Evolutionary conservation across 306 rosid species (phyloP).

Genomic region (Nissolia schottii): DNA sequence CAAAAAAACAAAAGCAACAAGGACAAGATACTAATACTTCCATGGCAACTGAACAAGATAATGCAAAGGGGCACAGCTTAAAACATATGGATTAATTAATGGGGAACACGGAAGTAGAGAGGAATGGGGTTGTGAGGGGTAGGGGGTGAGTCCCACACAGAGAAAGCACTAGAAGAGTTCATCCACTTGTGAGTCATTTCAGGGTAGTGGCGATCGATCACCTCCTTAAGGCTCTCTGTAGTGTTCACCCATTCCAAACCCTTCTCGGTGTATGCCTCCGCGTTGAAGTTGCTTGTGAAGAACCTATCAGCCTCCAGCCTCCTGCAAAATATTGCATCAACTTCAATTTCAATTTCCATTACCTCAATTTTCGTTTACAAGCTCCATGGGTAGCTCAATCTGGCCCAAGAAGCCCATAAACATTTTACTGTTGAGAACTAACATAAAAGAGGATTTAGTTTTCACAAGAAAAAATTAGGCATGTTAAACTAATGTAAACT

Average conservation of each 20-base stretch:
- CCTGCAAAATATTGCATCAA: conserved; percentile 19
- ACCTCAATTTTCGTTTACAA: not conserved
- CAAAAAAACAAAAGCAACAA: not conserved
- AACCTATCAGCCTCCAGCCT: conserved; percentile 61
- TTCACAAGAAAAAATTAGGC: too few species aligned
- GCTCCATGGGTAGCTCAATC: too few species aligned
- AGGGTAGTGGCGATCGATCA: conserved; percentile 49
- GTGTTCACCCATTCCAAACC: conserved; percentile 59
- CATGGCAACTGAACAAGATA: too few species aligned
- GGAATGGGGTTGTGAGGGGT: conserved; percentile 34
- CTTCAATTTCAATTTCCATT: not conserved
- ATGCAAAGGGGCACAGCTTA: too few species aligned
- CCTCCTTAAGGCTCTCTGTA: conserved; percentile 54
- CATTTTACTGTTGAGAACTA: not conserved
- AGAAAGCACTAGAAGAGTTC: conserved; percentile 54
- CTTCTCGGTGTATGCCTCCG: conserved; percentile 45
- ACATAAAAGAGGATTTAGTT: not conserved
- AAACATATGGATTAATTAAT: not conserved
- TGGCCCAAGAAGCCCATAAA: not conserved
- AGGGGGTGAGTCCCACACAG: conserved; percentile 55
- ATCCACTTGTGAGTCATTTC: conserved; percentile 52
- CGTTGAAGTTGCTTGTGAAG: conserved; percentile 51
- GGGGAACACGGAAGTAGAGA: conserved; percentile 37
- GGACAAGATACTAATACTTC: not conserved
- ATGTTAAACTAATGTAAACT: too few species aligned